Conservation (phyloP, 495 filamentous ascomycete species). For the Talaromyces ruber region DNA sequence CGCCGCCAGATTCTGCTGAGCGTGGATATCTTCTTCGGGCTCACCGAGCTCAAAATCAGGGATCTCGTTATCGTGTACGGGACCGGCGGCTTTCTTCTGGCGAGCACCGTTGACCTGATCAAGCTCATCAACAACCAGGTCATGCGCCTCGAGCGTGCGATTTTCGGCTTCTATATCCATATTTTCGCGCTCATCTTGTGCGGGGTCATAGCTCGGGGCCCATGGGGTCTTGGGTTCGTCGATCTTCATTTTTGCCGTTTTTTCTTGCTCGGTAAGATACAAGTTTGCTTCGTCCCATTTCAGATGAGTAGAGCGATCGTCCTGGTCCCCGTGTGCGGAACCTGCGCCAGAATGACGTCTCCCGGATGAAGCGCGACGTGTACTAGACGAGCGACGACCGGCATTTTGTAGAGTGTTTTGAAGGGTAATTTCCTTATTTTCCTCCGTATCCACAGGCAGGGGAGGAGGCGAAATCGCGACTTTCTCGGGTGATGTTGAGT, state of each 20-base stretch:
- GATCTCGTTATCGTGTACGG: constrained; percentile 63
- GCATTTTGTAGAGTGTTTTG: constrained; percentile 93
- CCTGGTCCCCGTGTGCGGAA: constrained; percentile 29
- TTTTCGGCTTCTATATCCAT: constrained; percentile 34
- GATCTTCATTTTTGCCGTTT: constrained; percentile 95
- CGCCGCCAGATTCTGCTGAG: constrained; percentile 10
- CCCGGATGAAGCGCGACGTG: constrained; percentile 47
- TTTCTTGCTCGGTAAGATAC: constrained; percentile 92
- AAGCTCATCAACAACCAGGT: constrained; percentile 61
- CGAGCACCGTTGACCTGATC: constrained; percentile 40
- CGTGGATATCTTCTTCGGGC: constrained; percentile 61
- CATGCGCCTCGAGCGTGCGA: constrained; percentile 44
- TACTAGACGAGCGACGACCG: constrained; percentile 71
- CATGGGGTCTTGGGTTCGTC: constrained; percentile 97
- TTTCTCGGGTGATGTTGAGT: constrained; percentile 30
- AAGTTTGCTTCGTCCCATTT: constrained; percentile 99
- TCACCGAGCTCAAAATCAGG: constrained; percentile 91
- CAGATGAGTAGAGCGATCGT: constrained; percentile 61
- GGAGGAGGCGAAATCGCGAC: constrained; percentile 17
- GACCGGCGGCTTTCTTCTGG: constrained; percentile 18
- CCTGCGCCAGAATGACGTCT: constrained; percentile 55
- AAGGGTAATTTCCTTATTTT: constrained; percentile 76
- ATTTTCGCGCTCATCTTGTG: constrained; percentile 71
- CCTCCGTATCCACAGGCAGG: constrained; percentile 19
- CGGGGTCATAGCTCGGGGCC: constrained; percentile 80